Evolutionary conservation across 1,139 yeast genomes (phyloP).

Genomic region (Petasospora fabianii): DNA sequence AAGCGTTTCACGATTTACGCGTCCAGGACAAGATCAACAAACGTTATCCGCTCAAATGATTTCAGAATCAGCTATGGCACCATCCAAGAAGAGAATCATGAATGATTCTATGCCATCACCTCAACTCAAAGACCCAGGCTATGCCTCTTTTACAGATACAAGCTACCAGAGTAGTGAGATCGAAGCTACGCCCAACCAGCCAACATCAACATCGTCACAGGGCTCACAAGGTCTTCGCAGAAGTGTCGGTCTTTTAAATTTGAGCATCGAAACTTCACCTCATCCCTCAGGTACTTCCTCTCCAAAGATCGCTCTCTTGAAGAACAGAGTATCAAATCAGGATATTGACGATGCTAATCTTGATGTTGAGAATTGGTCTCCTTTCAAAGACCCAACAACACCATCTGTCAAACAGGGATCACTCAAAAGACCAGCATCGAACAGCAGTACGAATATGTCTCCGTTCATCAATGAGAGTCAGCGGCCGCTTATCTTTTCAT

Average conservation of each 20-base stretch:
- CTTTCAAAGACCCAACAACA: constrained; percentile 27
- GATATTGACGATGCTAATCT: constrained; percentile 23
- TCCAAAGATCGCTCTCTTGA: constrained; percentile 20
- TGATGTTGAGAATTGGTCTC: constrained; percentile 34
- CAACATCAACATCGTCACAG: constrained; percentile 24
- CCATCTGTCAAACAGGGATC: constrained; percentile 20
- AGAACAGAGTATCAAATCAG: constrained; percentile 20
- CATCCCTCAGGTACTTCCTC: constrained; percentile 17
- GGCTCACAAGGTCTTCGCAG: constrained; percentile 33
- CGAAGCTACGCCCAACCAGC: constrained; percentile 23
- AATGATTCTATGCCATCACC: constrained; percentile 24
- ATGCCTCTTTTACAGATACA: constrained; percentile 12
- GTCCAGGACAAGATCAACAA: constrained; percentile 6
- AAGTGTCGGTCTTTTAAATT: constrained; percentile 37
- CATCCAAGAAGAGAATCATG: constrained; percentile 24
- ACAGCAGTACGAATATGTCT: constrained; percentile 23
- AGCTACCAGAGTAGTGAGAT: constrained; percentile 5
- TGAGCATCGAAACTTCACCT: constrained; percentile 35
- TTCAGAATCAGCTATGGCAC: constrained; percentile 1
- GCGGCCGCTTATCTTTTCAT: constrained; percentile 20
- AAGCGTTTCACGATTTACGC: constrained; percentile 5
- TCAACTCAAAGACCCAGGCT: constrained; percentile 20
- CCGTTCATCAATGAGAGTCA: constrained; percentile 27
- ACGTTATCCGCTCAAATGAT: not conserved
- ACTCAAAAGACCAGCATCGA: constrained; percentile 27